These are phyloP conservation scores for Arachis stenosperma DNA, from an alignment of 306 rosid species.

Conservation along the genomic window DNA sequence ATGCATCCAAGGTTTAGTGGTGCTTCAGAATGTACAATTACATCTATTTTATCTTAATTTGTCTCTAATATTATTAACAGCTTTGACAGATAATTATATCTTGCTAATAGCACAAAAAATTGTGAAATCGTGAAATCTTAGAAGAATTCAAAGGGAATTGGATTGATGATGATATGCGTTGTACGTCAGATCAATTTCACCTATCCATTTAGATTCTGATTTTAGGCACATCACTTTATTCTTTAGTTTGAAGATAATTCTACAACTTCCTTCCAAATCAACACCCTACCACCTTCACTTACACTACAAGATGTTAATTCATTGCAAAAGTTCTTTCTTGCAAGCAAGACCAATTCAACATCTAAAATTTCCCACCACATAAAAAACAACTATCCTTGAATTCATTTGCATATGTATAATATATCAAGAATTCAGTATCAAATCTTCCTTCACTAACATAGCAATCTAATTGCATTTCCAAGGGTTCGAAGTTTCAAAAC, in stretches of 20 bases:
- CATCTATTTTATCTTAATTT: too few species aligned
- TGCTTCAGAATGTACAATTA: too few species aligned
- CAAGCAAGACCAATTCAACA: constrained; percentile 37
- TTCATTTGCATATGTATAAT: too few species aligned
- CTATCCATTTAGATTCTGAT: neutral
- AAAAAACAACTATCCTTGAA: too few species aligned
- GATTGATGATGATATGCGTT: too few species aligned
- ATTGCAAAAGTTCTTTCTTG: constrained; percentile 37
- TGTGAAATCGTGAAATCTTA: too few species aligned
- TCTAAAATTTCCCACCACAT: neutral
- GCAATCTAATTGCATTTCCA: neutral
- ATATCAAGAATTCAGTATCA: neutral
- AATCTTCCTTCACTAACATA: constrained; percentile 26
- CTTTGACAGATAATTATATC: too few species aligned
- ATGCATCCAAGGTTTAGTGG: too few species aligned
- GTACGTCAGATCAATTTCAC: too few species aligned
- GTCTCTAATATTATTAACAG: too few species aligned
- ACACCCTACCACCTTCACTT: constrained; percentile 48
- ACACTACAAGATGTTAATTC: constrained; percentile 44
- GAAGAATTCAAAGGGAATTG: too few species aligned
- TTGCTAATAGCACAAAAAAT: too few species aligned
- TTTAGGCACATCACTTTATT: neutral
- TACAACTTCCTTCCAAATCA: constrained; percentile 28
- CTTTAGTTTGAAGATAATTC: neutral
- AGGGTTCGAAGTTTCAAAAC: neutral